Percentiles rank a stretch among this genome's conserved stretches.
These are phyloP conservation scores for Massospora cicadina DNA, from an alignment of 371 early-diverging fungal species.

Conservation along the genomic window DNA sequence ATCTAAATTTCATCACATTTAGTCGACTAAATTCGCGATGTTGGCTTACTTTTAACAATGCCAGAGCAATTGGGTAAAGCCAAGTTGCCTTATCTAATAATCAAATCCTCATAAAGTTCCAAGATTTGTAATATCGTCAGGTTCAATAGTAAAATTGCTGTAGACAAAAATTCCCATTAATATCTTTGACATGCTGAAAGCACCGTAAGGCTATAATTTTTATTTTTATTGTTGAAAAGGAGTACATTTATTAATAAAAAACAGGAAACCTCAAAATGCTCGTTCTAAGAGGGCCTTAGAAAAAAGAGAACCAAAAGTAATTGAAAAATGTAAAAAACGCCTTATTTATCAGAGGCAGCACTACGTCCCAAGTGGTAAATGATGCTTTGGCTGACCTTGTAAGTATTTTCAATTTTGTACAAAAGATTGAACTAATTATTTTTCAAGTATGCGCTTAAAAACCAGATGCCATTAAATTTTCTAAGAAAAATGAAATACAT, in stretches of 20 bases:
- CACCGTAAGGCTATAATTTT: background rate
- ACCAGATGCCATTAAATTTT: constrained; percentile 71
- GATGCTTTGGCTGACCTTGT: constrained; percentile 80
- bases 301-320: constrained; percentile 74
- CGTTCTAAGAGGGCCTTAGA: constrained; percentile 68
- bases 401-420: constrained; percentile 13
- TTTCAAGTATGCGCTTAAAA: constrained; percentile 71
- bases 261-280: constrained; percentile 62
- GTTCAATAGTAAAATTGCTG: no score
- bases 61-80: no score
- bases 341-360: constrained; percentile 70
- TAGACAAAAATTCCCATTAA: no score
- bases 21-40: no score
- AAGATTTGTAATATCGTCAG: no score
- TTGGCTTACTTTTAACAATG: no score
- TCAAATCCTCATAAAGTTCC: no score
- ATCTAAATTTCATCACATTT: no score
- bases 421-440: background rate
- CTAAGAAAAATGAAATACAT: constrained; percentile 78
- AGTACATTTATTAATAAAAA: background rate
- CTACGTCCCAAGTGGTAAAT: constrained; percentile 65
- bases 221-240: no score
- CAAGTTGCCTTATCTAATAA: no score
- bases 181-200: background rate
- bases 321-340: constrained; percentile 79